Conservation (phyloP, 2,329 filamentous ascomycete genomes). For the Alternaria sp. region DNA sequence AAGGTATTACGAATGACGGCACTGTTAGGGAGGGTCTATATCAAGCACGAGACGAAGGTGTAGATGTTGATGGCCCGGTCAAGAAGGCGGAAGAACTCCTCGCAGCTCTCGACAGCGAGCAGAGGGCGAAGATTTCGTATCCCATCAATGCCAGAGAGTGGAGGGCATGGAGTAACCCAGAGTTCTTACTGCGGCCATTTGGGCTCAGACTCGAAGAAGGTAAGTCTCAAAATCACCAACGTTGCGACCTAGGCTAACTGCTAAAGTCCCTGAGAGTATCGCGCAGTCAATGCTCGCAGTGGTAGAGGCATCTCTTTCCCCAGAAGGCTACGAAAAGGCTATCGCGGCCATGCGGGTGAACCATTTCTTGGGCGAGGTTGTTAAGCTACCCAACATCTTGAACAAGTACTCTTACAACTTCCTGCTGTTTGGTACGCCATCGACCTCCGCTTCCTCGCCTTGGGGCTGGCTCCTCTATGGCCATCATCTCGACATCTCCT, state of each 20-base stretch:
- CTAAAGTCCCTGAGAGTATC: conserved; percentile 36
- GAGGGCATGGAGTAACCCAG: conserved; percentile 75
- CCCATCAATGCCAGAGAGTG: conserved; percentile 75
- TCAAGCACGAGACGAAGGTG: conserved; percentile 66
- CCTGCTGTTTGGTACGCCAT: conserved; percentile 70
- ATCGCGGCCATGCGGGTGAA: conserved; percentile 75
- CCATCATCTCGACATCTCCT: conserved; percentile 76
- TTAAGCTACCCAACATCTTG: conserved; percentile 67
- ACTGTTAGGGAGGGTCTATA: conserved; percentile 62
- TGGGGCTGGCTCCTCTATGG: conserved; percentile 82
- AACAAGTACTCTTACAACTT: conserved; percentile 82
- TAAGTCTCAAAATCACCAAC: conserved; percentile 4
- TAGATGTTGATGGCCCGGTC: conserved; percentile 66
- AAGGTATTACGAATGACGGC: conserved; percentile 74
- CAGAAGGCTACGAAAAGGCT: conserved; percentile 75
- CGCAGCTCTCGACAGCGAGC: conserved; percentile 54
- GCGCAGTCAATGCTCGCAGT: conserved; percentile 60
- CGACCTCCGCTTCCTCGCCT: conserved; percentile 55
- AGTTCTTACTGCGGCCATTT: conserved; percentile 72
- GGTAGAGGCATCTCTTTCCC: conserved; percentile 65
- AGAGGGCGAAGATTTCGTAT: conserved; percentile 60
- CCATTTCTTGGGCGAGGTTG: conserved; percentile 74
- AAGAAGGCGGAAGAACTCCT: conserved; percentile 58
- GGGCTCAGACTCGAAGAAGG: conserved; percentile 73
- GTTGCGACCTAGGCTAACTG: conserved; percentile 7